Base-by-base conservation (phyloP, 371 early-diverging fungal species). In the Syncephalis fuscata region DNA sequence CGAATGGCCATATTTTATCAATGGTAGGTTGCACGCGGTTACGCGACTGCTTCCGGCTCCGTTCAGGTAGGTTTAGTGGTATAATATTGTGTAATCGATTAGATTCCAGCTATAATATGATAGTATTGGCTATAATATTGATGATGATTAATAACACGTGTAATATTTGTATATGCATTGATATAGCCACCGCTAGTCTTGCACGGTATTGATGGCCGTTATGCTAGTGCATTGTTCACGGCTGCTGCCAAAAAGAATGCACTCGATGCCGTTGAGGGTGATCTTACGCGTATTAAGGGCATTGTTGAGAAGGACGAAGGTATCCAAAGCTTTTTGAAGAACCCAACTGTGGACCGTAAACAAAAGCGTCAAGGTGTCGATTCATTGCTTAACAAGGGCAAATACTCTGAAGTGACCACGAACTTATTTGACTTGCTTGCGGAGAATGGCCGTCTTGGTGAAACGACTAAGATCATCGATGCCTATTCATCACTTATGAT, bases 191-290 rank as follows among this genome's bases (percentile, higher is more conserved):
- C 93, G 25, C 50, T 90, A 39, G 72, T 76, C 37, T 74, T 96
- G 46, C 80, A 83, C 75, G 91, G 92, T 56, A 82, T 96, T 62
- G 90, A 91, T 47, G 97, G 97, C 58, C 87, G 92, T 59, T 96
- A 96, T 62, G 95, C 97, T 50, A 91, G 94, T 20, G 95, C 97
- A 36, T 77, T 96, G 50, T 96, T 80, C 79, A 74, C 86, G 47
- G 97, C 97, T 42, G 94, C 94, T 22, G 73, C 79, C 57, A 85
- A 86, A 62, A 73, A 78, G 69, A 78, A 82, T 60, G 63, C 62
- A 17, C 78, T 94, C 55, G 77, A 85, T 14, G 64, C 76, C 21
- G 92, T 96, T 46, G 94, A 96, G 60, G 55, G 67, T 49, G 97
- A 94, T 48, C 71, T 96, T 52, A 72, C 66, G 58, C 60, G 69